Percentiles rank a stretch among this genome's conserved stretches.
These are phyloP conservation scores for Aotearoamyces nothofagi DNA, from an alignment of 2,329 filamentous ascomycete genomes.

Conservation along the genomic window DNA sequence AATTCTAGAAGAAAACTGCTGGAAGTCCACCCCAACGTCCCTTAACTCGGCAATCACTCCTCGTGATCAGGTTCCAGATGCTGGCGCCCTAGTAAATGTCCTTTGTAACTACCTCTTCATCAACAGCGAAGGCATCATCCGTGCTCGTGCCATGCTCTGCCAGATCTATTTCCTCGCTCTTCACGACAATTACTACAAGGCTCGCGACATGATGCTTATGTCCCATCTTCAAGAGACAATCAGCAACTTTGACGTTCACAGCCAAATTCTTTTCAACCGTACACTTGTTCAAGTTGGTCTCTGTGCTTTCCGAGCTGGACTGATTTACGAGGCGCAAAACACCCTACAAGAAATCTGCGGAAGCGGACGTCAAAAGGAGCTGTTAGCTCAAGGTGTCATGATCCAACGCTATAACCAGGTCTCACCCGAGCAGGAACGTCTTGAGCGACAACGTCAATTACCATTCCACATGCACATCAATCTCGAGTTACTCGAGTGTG, in stretches of 20 bases:
- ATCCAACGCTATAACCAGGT: slow-evolving; percentile 95
- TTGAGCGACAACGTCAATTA: slow-evolving; percentile 92
- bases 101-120: slow-evolving; percentile 93
- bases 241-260: slow-evolving; percentile 88
- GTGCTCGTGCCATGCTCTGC: slow-evolving; percentile 92
- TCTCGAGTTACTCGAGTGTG: slow-evolving; percentile 91
- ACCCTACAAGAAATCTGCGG: slow-evolving; percentile 97
- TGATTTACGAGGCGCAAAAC: slow-evolving; percentile 95
- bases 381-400: slow-evolving; percentile 94
- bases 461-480: slow-evolving; percentile 99
- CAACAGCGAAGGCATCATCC: slow-evolving; percentile 89
- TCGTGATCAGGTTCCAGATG: slow-evolving; percentile 50
- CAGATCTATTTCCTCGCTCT: slow-evolving; percentile 97
- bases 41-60: slow-evolving; percentile 73
- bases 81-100: slow-evolving; percentile 61
- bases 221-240: slow-evolving; percentile 98
- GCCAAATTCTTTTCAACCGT: slow-evolving; percentile 97
- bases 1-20: slow-evolving; percentile 87
- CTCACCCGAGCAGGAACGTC: slow-evolving; percentile 90
- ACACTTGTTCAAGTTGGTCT: slow-evolving; percentile 95
- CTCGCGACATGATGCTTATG: slow-evolving; percentile 99
- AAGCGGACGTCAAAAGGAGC: slow-evolving; percentile 92
- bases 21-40: slow-evolving; percentile 58
- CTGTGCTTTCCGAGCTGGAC: slow-evolving; percentile 91
- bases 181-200: slow-evolving; percentile 95